phyloP scores from a whole-genome alignment of 129 eudicot genomes.

The Cynara cardunculus region DNA sequence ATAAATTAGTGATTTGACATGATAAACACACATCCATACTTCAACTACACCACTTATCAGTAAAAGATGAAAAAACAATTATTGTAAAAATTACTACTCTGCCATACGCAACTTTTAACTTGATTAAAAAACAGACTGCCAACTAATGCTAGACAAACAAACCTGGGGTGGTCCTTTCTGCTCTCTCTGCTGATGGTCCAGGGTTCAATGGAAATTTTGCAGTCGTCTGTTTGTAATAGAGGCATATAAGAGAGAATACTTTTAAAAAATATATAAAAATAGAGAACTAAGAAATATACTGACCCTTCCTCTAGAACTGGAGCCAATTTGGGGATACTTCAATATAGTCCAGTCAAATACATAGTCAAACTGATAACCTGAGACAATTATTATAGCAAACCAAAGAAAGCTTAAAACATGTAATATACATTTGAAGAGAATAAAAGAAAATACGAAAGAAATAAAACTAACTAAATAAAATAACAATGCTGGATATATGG shows the following conservation, averaged over 20 bases:
- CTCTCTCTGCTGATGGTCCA: conserved; percentile 70
- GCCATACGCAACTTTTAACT: neutral
- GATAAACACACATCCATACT: no score
- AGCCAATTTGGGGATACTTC: conserved; percentile 79
- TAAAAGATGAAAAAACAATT: no score
- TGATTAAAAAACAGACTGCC: neutral
- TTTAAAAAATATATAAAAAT: neutral
- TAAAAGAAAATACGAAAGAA: neutral
- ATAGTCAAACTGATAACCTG: conserved; percentile 90
- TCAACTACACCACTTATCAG: no score
- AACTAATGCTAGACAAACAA: conserved; percentile 11
- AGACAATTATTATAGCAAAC: neutral
- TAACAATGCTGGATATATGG: neutral
- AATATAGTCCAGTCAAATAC: conserved; percentile 79
- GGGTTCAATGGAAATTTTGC: conserved; percentile 58
- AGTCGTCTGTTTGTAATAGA: conserved; percentile 39
- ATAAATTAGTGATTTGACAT: no score
- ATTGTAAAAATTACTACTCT: neutral
- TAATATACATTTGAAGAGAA: neutral
- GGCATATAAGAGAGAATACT: conserved; percentile 13
- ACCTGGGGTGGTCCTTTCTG: conserved; percentile 66
- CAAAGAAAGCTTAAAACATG: neutral
- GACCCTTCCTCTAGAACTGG: conserved; percentile 73
- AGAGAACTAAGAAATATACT: conserved; percentile 19
- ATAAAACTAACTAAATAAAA: neutral